phyloP scores from a whole-genome alignment of 228 moss, liverwort and hornwort species.

The Sphagnum magellanicum region DNA sequence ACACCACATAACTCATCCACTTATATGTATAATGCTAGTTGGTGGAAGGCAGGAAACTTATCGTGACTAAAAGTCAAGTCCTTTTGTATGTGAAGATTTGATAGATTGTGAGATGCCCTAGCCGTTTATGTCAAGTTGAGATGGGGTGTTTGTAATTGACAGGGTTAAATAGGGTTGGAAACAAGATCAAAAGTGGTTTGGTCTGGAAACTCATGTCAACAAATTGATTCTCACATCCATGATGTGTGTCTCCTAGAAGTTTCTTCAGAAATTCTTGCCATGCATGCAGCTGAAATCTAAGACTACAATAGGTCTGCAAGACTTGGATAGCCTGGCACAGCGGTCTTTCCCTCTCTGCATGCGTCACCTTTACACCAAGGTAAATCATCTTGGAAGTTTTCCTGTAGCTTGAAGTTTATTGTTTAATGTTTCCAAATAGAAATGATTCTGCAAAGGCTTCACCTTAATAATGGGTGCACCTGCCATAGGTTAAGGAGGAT shows the following conservation, averaged over 20 bases:
- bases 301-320: constrained; percentile 35
- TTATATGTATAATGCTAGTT: no score
- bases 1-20: background rate
- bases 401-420: background rate
- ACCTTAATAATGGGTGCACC: background rate
- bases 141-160: no score
- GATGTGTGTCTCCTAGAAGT: background rate
- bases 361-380: constrained; percentile 72
- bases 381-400: constrained; percentile 5
- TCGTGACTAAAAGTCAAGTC: no score
- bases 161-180: no score
- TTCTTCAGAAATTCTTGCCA: background rate
- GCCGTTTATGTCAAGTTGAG: no score
- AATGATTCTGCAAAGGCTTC: background rate
- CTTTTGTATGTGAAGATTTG: no score
- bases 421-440: no score
- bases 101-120: no score
- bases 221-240: no score
- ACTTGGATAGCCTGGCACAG: constrained; percentile 69
- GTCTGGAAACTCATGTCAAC: no score
- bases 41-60: no score
- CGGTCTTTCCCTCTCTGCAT: constrained; percentile 91
- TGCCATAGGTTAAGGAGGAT: constrained; percentile 55
- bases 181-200: background rate
- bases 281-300: constrained; percentile 31